A percentile compares a stretch with the other conserved stretches of the same genome.
These are phyloP conservation scores for Crucibulum laeve DNA, from an alignment of 768 basidiomycete species.

Conservation along the genomic window DNA sequence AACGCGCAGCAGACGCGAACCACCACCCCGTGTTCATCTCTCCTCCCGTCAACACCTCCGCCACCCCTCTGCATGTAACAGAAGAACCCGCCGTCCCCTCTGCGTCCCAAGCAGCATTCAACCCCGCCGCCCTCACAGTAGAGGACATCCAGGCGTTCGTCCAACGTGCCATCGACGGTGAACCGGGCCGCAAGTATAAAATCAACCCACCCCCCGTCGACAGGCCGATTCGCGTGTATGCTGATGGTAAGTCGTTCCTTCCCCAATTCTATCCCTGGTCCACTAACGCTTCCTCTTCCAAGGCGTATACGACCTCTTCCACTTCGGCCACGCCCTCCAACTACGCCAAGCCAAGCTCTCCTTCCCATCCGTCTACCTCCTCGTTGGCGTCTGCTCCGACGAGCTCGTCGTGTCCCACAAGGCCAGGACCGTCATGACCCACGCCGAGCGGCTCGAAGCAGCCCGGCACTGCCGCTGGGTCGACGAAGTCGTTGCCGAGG, in stretches of 20 bases:
- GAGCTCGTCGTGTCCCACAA: constrained; percentile 79
- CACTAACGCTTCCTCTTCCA: constrained; percentile 6
- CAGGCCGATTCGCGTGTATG: constrained; percentile 85
- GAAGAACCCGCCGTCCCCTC: constrained; percentile 39
- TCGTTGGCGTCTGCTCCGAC: constrained; percentile 93
- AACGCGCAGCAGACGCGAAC: constrained; percentile 8
- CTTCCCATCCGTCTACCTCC: constrained; percentile 84
- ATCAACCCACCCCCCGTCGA: constrained; percentile 81
- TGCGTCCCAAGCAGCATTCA: constrained; percentile 37
- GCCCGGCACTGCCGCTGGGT: constrained; percentile 98
- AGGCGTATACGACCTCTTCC: constrained; percentile 97
- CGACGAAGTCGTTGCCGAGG: constrained; percentile 86
- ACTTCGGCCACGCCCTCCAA: constrained; percentile 94
- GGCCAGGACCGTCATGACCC: constrained; percentile 80
- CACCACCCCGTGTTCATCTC: constrained; percentile 30
- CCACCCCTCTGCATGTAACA: constrained; percentile 21
- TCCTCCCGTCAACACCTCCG: constrained; percentile 22
- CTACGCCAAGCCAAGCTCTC: constrained; percentile 94
- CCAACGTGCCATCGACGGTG: constrained; percentile 69
- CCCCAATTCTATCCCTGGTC: neutral
- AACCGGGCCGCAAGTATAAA: constrained; percentile 62
- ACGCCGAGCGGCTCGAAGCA: constrained; percentile 86
- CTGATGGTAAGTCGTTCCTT: constrained; percentile 65
- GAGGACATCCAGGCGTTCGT: constrained; percentile 84
- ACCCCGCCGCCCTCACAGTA: constrained; percentile 62